phyloP scores from a whole-genome alignment of 1,139 yeast species.

The Scheffersomyces quercinus region DNA sequence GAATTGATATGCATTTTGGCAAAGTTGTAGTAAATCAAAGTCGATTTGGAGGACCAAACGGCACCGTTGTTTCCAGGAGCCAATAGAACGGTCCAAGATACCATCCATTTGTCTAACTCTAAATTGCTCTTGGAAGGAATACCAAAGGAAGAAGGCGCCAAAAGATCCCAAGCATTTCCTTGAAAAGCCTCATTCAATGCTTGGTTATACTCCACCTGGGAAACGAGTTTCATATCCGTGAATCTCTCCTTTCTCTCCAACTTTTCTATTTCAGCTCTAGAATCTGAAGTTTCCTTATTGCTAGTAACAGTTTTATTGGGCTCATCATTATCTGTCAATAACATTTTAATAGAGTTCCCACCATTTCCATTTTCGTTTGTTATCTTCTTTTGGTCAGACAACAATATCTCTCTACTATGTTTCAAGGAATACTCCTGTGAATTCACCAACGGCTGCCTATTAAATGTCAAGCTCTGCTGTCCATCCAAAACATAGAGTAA shows the following conservation, averaged over 20 bases:
- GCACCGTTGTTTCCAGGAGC: constrained; percentile 62
- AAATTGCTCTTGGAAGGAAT: constrained; percentile 67
- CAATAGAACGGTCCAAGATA: constrained; percentile 71
- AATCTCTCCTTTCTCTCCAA: constrained; percentile 20
- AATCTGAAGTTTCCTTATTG: neutral
- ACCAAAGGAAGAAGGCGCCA: constrained; percentile 63
- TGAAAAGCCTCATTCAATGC: constrained; percentile 61
- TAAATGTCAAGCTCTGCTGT: constrained; percentile 64
- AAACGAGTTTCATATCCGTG: constrained; percentile 62
- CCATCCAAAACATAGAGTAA: constrained; percentile 68
- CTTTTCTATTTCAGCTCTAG: constrained; percentile 9
- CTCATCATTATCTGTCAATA: constrained; percentile 1
- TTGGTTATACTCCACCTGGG: constrained; percentile 72
- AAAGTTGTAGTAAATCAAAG: constrained; percentile 69
- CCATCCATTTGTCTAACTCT: constrained; percentile 78
- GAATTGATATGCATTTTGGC: constrained; percentile 77
- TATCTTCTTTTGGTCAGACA: constrained; percentile 8
- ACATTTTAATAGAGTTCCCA: neutral
- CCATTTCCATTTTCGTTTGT: neutral
- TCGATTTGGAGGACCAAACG: constrained; percentile 71
- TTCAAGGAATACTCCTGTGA: constrained; percentile 45
- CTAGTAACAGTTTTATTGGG: neutral
- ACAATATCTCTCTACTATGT: constrained; percentile 40
- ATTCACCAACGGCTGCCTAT: constrained; percentile 56
- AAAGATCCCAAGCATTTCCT: constrained; percentile 63